phyloP scores from a whole-genome alignment of 2,329 filamentous ascomycete genomes.

The Phialocephala sp. region DNA sequence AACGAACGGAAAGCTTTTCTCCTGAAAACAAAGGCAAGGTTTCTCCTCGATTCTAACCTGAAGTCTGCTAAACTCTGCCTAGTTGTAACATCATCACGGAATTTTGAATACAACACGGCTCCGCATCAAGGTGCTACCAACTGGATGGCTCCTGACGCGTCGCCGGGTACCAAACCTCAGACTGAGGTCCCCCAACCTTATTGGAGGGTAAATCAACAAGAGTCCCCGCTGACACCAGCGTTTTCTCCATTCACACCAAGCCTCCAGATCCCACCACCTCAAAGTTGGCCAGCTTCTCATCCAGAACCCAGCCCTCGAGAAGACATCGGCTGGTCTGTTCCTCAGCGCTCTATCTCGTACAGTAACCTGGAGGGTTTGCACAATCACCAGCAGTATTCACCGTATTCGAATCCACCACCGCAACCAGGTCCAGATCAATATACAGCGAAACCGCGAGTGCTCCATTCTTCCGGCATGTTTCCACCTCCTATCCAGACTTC shows the following conservation, averaged over 20 bases:
- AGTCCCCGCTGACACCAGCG: slow-evolving; percentile 56
- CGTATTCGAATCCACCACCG: slow-evolving; percentile 34
- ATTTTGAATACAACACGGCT: slow-evolving; percentile 37
- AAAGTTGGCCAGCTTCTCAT: slow-evolving; percentile 40
- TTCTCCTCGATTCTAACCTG: slow-evolving; percentile 14
- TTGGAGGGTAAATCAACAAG: slow-evolving; percentile 58
- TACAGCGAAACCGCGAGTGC: slow-evolving; percentile 34
- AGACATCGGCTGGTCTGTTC: slow-evolving; percentile 40
- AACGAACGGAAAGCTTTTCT: slow-evolving; percentile 44
- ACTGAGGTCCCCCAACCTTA: slow-evolving; percentile 48
- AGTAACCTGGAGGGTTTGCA: slow-evolving; percentile 42
- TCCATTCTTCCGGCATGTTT: slow-evolving; percentile 39
- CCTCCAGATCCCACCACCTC: slow-evolving; percentile 37
- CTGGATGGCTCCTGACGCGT: slow-evolving; percentile 41
- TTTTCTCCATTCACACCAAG: slow-evolving; percentile 57
- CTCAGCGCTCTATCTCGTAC: slow-evolving; percentile 44
- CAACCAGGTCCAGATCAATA: slow-evolving; percentile 34
- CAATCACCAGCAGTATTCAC: slow-evolving; percentile 35
- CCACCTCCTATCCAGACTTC: slow-evolving; percentile 38
- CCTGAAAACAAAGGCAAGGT: slow-evolving; percentile 42
- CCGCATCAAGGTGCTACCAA: slow-evolving; percentile 33
- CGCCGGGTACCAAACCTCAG: slow-evolving; percentile 46
- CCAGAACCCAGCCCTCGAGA: slow-evolving; percentile 39
- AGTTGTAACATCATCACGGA: slow-evolving; percentile 40
- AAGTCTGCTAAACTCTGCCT: slow-evolving; percentile 29